phyloP scores from a whole-genome alignment of 2,329 filamentous ascomycete species.

The Seiridium unicorne region DNA sequence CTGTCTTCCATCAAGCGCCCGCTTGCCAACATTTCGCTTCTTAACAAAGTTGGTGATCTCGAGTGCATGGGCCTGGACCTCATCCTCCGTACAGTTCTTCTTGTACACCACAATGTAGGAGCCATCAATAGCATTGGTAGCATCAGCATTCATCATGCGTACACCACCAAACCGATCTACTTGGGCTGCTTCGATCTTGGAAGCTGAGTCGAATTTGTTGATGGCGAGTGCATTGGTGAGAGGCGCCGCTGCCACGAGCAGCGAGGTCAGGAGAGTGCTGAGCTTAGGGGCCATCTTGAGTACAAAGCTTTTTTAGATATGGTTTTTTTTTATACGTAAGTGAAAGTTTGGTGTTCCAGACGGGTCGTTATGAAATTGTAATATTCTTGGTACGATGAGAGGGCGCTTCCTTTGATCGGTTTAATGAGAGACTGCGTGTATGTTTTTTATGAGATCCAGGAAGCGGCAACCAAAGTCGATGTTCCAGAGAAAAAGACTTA shows the following conservation, averaged over 20 bases:
- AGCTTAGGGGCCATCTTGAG: slow-evolving; percentile 27
- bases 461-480: not conserved
- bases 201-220: slow-evolving; percentile 8
- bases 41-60: slow-evolving; percentile 47
- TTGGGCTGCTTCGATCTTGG: not conserved
- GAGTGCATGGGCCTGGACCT: slow-evolving; percentile 48
- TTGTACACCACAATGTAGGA: slow-evolving; percentile 67
- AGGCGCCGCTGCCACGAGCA: slow-evolving; percentile 25
- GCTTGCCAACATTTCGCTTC: slow-evolving; percentile 57
- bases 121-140: slow-evolving; percentile 49
- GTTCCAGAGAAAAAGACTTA: not conserved
- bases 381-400: not conserved
- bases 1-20: slow-evolving; percentile 42
- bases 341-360: slow-evolving; percentile 20
- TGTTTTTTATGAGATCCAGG: not conserved
- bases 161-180: slow-evolving; percentile 34
- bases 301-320: not conserved
- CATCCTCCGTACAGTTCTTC: slow-evolving; percentile 44
- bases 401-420: not conserved
- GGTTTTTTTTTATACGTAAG: not conserved
- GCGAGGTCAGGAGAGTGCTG: slow-evolving; percentile 21
- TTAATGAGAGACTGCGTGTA: slow-evolving; percentile 10
- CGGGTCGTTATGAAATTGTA: slow-evolving; percentile 13
- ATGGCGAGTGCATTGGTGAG: slow-evolving; percentile 21
- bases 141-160: slow-evolving; percentile 49